Base-by-base conservation (phyloP, 2,329 filamentous ascomycete species). In the Neopestalotiopsis rosae region DNA sequence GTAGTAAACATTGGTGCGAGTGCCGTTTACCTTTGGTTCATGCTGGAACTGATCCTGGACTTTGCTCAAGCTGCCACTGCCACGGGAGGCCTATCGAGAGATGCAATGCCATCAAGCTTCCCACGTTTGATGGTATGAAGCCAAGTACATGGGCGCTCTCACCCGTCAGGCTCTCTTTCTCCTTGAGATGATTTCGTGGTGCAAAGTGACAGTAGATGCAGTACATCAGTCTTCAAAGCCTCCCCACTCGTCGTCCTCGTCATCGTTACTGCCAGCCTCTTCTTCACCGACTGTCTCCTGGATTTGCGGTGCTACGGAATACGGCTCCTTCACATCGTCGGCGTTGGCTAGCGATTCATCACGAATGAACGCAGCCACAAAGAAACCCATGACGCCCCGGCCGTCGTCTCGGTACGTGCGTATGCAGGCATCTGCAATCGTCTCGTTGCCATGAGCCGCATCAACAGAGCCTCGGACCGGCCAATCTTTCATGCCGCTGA, bases 311-410 rank as follows among this genome's bases (percentile, higher is more conserved):
- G 89, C 89, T 62, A 85, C 82, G 34, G 86, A 66, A 65, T 76
- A 76, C n/a, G 76, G 76, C 1, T 77, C 76, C 6, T 76, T 72
- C 10, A 65, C 72, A 28, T 28, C 24, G 52, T 73, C 74, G 20
- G 61, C 72, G 14, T 61, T 66, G 14, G 61, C 68, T 30, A 67
- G 56, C n/a, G 65, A 49, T 10, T 58, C 73, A 58, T 92, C 88
- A 66, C 93, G 85, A 3, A 94, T 87, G 80, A 99, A 97, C 0
- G 88, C 94, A n/a, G 90, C 94, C 24, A 98, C 93, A 75, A 99
- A 99, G 81, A 99, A 98, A 0, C 96, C 95, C 88, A 98, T 97
- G 0, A 95, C 93, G 0, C 94, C 94, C 71, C 92, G 89, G 10
- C 90, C 91, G 73, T 95, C 94, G 32, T 90, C 92, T 74, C 95